These are phyloP conservation scores for Hondaea fermentalgiana DNA, from an alignment of 108 stramenopile genomes.

Conservation along the genomic window DNA sequence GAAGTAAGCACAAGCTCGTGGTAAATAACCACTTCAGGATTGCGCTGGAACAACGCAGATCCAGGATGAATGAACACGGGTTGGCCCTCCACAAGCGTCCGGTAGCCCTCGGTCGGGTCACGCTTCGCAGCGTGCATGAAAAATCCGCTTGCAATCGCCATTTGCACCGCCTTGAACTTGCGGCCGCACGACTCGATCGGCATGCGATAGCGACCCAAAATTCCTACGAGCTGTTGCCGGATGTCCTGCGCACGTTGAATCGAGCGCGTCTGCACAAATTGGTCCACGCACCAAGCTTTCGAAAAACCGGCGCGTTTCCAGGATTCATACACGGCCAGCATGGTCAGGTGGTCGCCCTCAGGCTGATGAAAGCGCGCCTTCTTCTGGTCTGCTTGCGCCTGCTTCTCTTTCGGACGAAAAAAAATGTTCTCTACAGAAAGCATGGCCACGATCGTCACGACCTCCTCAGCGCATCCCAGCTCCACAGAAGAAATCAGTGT, in stretches of 20 bases:
- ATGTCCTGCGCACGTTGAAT: slow-evolving; percentile 97
- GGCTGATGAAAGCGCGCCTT: slow-evolving; percentile 98
- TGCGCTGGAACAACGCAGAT: slow-evolving; percentile 92
- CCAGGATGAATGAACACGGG: slow-evolving; percentile 96
- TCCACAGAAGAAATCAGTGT: slow-evolving; percentile 87
- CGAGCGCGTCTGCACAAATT: slow-evolving; percentile 88
- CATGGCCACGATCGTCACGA: slow-evolving; percentile 90
- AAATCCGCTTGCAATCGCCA: slow-evolving; percentile 91
- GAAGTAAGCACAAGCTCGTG: slow-evolving; percentile 96
- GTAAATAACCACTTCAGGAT: slow-evolving; percentile 95
- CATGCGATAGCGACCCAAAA: slow-evolving; percentile 95
- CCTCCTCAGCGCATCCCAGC: slow-evolving; percentile 92
- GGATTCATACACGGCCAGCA: slow-evolving; percentile 88
- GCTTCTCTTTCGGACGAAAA: slow-evolving; percentile 94
- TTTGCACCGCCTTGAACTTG: slow-evolving; percentile 89
- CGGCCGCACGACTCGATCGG: slow-evolving; percentile 84
- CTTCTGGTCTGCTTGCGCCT: slow-evolving; percentile 95
- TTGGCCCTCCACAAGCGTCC: slow-evolving; percentile 90
- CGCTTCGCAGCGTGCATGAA: slow-evolving; percentile 97
- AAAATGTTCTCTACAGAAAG: slow-evolving; percentile 93
- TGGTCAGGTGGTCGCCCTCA: slow-evolving; percentile 95
- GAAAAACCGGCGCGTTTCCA: slow-evolving; percentile 79
- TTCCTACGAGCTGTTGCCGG: slow-evolving; percentile 93
- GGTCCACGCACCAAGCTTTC: slow-evolving; percentile 98
- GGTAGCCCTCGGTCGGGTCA: slow-evolving; percentile 95